Evolutionary conservation across 2,329 filamentous ascomycete species (phyloP).

Genomic region (Fusarium anthophilum): DNA sequence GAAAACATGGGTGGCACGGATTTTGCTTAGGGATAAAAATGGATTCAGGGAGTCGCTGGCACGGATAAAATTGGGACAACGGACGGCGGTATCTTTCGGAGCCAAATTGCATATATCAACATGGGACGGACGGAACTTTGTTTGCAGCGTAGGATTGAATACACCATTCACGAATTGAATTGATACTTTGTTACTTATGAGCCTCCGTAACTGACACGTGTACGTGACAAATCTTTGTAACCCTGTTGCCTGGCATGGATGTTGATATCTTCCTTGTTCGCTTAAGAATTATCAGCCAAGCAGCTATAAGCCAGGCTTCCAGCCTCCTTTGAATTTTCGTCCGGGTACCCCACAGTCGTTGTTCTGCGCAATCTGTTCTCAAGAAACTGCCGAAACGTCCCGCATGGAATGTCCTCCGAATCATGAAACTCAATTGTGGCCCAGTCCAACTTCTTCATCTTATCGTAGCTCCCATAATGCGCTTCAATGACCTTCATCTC

Average conservation of each 20-base stretch:
- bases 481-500: constrained; percentile 8
- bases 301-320: constrained; percentile 12
- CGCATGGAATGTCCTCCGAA: neutral
- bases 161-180: neutral
- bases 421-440: constrained; percentile 2
- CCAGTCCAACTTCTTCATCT: constrained; percentile 28
- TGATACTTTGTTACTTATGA: neutral
- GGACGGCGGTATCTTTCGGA: neutral
- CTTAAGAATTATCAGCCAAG: neutral
- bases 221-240: neutral
- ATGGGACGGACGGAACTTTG: neutral
- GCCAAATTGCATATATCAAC: constrained; percentile 11
- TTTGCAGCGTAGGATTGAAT: neutral
- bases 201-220: neutral
- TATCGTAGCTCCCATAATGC: constrained; percentile 26
- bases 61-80: constrained; percentile 2
- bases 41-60: neutral
- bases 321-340: neutral
- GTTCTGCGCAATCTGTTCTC: neutral
- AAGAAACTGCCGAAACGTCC: constrained; percentile 19
- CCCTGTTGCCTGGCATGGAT: neutral
- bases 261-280: neutral
- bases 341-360: neutral
- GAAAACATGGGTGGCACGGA: neutral
- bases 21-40: neutral